Percentiles rank a stretch among this genome's conserved stretches.
These are phyloP conservation scores for Chrysanthemum seticuspe DNA, from an alignment of 129 eudicot species.

Conservation along the genomic window DNA sequence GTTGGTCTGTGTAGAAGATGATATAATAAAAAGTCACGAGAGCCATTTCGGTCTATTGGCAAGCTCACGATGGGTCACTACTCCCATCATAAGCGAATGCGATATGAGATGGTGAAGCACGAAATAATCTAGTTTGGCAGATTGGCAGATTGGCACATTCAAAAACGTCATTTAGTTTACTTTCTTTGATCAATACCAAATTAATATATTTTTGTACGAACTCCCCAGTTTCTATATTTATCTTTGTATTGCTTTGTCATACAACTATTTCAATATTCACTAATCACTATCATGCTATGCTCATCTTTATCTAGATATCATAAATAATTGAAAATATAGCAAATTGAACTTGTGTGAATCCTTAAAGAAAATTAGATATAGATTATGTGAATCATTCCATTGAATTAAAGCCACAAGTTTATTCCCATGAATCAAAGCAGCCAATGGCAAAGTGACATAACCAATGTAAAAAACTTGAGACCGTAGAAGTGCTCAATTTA, in stretches of 20 bases:
- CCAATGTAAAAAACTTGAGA: neutral
- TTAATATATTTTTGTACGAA: too few relatives aligned
- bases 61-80: too few relatives aligned
- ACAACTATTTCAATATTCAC: neutral
- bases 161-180: too few relatives aligned
- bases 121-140: too few relatives aligned
- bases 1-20: too few relatives aligned
- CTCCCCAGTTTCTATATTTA: too few relatives aligned
- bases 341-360: conserved; percentile 8
- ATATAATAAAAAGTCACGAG: too few relatives aligned
- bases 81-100: too few relatives aligned
- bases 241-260: neutral
- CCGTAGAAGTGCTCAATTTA: conserved; percentile 19
- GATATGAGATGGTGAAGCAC: too few relatives aligned
- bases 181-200: too few relatives aligned
- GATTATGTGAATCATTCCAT: conserved; percentile 12
- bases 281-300: neutral
- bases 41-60: too few relatives aligned
- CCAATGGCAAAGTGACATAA: conserved; percentile 22
- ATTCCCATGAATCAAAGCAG: conserved; percentile 16
- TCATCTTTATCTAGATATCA: neutral
- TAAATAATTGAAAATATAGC: neutral
- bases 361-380: conserved; percentile 3
- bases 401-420: conserved; percentile 21
- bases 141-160: too few relatives aligned